Evolutionary conservation across 2,329 filamentous ascomycete genomes (phyloP).

Genomic region (Fusarium dimerum): DNA sequence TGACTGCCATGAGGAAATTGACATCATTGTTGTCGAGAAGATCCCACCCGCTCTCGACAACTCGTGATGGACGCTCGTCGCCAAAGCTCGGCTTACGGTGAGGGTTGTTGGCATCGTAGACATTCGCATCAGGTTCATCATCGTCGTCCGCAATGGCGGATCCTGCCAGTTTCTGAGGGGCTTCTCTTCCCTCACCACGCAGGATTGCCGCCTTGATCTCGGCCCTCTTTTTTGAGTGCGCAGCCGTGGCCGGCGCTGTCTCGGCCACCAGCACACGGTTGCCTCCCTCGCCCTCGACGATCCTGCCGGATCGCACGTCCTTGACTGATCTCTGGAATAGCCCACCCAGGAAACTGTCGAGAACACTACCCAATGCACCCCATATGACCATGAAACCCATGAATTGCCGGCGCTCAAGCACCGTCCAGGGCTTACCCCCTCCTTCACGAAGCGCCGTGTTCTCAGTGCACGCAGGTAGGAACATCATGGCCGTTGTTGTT

Average conservation of each 20-base stretch:
- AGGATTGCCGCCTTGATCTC: constrained; percentile 45
- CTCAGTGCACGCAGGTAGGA: constrained; percentile 67
- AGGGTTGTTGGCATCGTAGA: constrained; percentile 52
- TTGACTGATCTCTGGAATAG: constrained; percentile 83
- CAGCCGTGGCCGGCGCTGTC: constrained; percentile 21
- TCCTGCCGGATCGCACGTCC: constrained; percentile 80
- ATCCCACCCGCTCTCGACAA: constrained; percentile 68
- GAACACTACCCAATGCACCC: constrained; percentile 76
- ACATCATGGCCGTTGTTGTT: constrained; percentile 61
- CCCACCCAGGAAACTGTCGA: constrained; percentile 87
- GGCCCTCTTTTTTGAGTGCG: constrained; percentile 34
- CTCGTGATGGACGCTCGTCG: constrained; percentile 59
- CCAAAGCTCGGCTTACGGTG: constrained; percentile 55
- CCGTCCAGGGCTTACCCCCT: constrained; percentile 52
- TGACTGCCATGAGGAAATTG: constrained; percentile 86
- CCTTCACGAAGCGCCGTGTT: constrained; percentile 39
- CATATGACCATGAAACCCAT: constrained; percentile 65
- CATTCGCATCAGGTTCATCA: constrained; percentile 39
- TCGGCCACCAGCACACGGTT: constrained; percentile 53
- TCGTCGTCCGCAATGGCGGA: constrained; percentile 38
- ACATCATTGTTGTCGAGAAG: constrained; percentile 94
- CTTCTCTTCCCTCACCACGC: constrained; percentile 45
- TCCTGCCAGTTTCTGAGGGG: constrained; percentile 38
- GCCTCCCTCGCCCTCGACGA: constrained; percentile 85
- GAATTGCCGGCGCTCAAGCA: constrained; percentile 45